phyloP scores from a whole-genome alignment of 1,284 basidiomycete genomes.

The Irpex sp. region DNA sequence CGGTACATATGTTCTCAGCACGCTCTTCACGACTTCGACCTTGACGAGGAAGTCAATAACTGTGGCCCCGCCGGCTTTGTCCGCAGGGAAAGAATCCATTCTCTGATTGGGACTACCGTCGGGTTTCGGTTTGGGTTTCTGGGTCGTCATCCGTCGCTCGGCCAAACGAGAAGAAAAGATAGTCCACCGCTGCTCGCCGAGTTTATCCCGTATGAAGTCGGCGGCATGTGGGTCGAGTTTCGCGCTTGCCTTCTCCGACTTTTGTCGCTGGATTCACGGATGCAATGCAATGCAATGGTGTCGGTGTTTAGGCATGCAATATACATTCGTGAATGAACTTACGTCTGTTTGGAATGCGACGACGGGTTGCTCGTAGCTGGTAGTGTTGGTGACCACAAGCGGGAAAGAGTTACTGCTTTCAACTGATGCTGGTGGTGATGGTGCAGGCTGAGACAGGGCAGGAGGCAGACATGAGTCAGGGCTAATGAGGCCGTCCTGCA shows the following conservation, averaged over 20 bases:
- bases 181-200: slow-evolving; percentile 41
- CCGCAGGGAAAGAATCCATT: slow-evolving; percentile 20
- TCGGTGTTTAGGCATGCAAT: not conserved
- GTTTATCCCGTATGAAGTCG: slow-evolving; percentile 39
- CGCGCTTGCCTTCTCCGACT: slow-evolving; percentile 13
- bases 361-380: slow-evolving; percentile 12
- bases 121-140: slow-evolving; percentile 28
- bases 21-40: slow-evolving; percentile 48
- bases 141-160: slow-evolving; percentile 39
- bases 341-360: slow-evolving; percentile 14
- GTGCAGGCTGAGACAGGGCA: not conserved
- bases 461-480: not conserved
- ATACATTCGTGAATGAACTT: not conserved
- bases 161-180: slow-evolving; percentile 45
- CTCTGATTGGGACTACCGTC: slow-evolving; percentile 19
- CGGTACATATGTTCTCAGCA: slow-evolving; percentile 44
- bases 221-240: slow-evolving; percentile 39
- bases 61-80: slow-evolving; percentile 32
- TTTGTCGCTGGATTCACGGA: slow-evolving; percentile 8
- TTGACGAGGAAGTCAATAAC: slow-evolving; percentile 50
- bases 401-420: slow-evolving; percentile 7
- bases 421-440: slow-evolving; percentile 1
- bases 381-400: slow-evolving; percentile 10
- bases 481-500: slow-evolving; percentile 2
- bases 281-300: not conserved